Conservation (phyloP, 2,329 filamentous ascomycete species). For the Fusarium sp. region DNA sequence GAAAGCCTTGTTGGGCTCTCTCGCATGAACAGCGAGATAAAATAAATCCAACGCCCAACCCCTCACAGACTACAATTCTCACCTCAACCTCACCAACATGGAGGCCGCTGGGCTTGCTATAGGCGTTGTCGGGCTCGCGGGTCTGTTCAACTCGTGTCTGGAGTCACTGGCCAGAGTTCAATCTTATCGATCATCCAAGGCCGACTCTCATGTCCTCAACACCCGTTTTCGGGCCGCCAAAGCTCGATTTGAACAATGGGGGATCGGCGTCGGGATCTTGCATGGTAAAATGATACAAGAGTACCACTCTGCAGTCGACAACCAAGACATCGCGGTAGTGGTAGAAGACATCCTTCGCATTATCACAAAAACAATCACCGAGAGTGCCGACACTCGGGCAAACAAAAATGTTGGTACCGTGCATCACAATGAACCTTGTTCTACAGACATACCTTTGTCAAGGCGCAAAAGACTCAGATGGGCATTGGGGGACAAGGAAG, state of each 20-base stretch:
- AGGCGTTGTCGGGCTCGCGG: conserved; percentile 23
- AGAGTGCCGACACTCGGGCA: accelerated
- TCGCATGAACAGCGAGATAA: background rate
- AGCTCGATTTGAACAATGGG: conserved; percentile 45
- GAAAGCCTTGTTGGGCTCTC: background rate
- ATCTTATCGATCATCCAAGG: conserved; percentile 23
- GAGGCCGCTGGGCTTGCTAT: conserved; percentile 2
- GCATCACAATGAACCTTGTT: accelerated
- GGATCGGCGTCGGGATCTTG: conserved; percentile 35
- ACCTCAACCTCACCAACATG: background rate
- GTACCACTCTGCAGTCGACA: background rate
- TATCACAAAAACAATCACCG: background rate
- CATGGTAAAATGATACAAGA: background rate
- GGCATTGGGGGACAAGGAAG: background rate
- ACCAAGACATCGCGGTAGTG: accelerated
- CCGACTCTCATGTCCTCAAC: conserved; percentile 30
- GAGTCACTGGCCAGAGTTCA: conserved; percentile 38
- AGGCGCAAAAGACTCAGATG: background rate
- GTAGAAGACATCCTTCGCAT: background rate
- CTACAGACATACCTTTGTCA: accelerated
- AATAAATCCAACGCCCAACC: background rate
- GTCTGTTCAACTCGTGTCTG: conserved; percentile 42
- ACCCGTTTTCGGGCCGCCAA: conserved; percentile 28
- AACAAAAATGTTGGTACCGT: accelerated
- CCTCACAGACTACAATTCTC: background rate